Percentiles rank a stretch among this genome's conserved stretches.
Evolutionary conservation across 2,329 filamentous ascomycete species (phyloP).

Genomic region (Penicillium italicum): DNA sequence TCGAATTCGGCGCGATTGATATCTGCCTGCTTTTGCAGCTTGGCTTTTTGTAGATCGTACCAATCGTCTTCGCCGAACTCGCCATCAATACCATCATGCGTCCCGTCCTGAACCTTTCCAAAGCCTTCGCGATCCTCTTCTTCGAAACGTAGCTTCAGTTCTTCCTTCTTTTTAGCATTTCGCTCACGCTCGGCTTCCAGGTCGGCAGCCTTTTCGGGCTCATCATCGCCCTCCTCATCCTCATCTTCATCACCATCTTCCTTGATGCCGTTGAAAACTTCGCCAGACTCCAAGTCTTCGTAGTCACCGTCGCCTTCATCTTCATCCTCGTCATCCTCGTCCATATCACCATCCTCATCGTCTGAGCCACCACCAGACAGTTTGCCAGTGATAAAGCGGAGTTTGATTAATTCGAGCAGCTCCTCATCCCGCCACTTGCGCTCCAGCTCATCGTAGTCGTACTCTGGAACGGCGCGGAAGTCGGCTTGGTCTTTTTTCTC

Average conservation of each 20-base stretch:
- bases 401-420: conserved; percentile 69
- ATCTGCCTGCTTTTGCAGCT: conserved; percentile 89
- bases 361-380: conserved; percentile 56
- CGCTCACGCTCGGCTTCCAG: conserved; percentile 86
- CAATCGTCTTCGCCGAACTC: conserved; percentile 94
- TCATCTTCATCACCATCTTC: conserved; percentile 37
- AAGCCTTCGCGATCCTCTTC: conserved; percentile 98
- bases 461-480: conserved; percentile 72
- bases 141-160: conserved; percentile 89
- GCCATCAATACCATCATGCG: conserved; percentile 64
- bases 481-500: conserved; percentile 56
- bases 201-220: conserved; percentile 38
- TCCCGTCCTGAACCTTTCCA: conserved; percentile 75
- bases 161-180: conserved; percentile 90
- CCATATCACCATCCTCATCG: conserved; percentile 49
- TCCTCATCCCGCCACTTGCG: conserved; percentile 80
- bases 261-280: conserved; percentile 46
- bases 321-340: conserved; percentile 52
- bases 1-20: conserved; percentile 96
- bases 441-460: conserved; percentile 76
- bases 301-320: conserved; percentile 76
- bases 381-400: conserved; percentile 70
- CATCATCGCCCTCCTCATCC: conserved; percentile 58
- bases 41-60: conserved; percentile 95
- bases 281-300: conserved; percentile 78